Evolutionary conservation across 192 early-diverging fungal genomes (phyloP), one percentile per base, ranked within the genome.

Genomic region (Entomortierella chlamydospora): DNA sequence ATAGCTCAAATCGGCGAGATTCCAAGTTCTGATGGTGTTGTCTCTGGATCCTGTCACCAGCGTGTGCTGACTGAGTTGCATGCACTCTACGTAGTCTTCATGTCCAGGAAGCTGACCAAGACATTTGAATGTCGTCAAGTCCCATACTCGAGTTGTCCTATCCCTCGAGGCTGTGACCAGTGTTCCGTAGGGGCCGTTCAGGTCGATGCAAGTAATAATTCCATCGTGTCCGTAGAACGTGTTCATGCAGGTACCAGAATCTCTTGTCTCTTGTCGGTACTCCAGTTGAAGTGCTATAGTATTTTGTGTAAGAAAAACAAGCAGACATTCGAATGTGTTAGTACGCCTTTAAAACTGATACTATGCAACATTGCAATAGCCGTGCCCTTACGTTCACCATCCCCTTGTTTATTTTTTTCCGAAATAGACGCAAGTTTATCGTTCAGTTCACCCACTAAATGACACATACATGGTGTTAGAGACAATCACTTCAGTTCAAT

Each of bases 101-200:
- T 83, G 87, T 34, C 72, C 88, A 57, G 72, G 73, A 26, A 86
- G 59, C 12, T 83, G 85, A 37, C 89, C 89, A 20, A 90, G 76
- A 25, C 87, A 90, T 50, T 86, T 86, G 22, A 88, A 77, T 13
- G 78, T 84, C 5, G 86, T 67, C 51, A 93, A 65, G 42, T 94
- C 90, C 93, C 93, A 94, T 51, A 91, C 84, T 6, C 90, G 89
- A 26, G 90, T 86, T 28, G 91, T 90, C 28, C 83, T 87, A 73
- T 94, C 93, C 22, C 88, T 70, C 13, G 92, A 91, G 9, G 91
- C 87, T 0, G 93, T 89, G 0, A 91, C 88, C 20, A 93, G 26
- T 5, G 84, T 84, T 0, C 87, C 92, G 31, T 83, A 52, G 9
- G 72, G 73, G 22, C 83, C 81, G 45, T 92, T 87, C 69, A 89